A percentile compares a stretch with the other conserved stretches of the same genome.
phyloP scores from a whole-genome alignment of 176 grass and related monocot genomes.

The barley (Hordeum vulgare) region MorexV3_pseudomolecules_assembly NC_058522.1:449760477-449760976 shows the following conservation, averaged over 20 bases:
- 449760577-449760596: slow-evolving; percentile 40
- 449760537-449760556: slow-evolving; percentile 39
- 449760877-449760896: not conserved
- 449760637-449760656: not conserved
- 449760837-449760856: not conserved
- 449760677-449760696: too few species aligned
- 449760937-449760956: not conserved
- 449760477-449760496: not conserved
- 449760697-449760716: not conserved
- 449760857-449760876: not conserved
- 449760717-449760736: not conserved
- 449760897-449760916: not conserved
- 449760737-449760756: not conserved
- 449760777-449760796: too few species aligned
- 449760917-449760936: not conserved
- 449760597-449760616: slow-evolving; percentile 45
- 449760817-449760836: not conserved
- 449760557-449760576: slow-evolving; percentile 57
- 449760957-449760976: not conserved
- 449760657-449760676: slow-evolving; percentile 9
- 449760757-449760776: not conserved
- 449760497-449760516: not conserved
- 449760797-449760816: not conserved
- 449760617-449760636: slow-evolving; percentile 1
- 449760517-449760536: not conserved